phyloP scores from a whole-genome alignment of 1,284 basidiomycete genomes.

The Mycosarcoma mackinlayi region DNA sequence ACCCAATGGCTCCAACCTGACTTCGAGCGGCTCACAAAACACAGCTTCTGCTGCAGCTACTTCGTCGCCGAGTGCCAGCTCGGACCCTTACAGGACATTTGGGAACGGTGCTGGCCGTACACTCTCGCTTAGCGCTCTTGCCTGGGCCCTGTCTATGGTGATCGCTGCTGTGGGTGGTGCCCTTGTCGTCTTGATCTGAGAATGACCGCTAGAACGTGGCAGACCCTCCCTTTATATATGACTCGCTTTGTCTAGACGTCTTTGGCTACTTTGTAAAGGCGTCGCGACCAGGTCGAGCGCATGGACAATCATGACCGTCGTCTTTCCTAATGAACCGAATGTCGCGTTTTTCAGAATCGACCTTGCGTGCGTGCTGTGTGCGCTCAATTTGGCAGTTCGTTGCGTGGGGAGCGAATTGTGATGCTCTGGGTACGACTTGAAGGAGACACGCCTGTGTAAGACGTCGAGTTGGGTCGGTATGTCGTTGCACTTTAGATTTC shows the following conservation, averaged over 20 bases:
- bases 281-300: too few relatives aligned
- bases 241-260: too few relatives aligned
- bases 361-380: constrained; percentile 2
- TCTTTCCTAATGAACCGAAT: too few relatives aligned
- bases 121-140: constrained; percentile 10
- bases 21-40: constrained; percentile 34
- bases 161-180: constrained; percentile 25
- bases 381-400: not conserved
- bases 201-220: not conserved
- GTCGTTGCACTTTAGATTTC: not conserved
- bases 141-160: constrained; percentile 22
- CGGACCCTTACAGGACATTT: constrained; percentile 42
- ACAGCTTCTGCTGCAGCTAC: constrained; percentile 11
- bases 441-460: too few relatives aligned
- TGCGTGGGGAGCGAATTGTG: too few relatives aligned
- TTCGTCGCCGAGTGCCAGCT: constrained; percentile 24
- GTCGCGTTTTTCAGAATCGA: too few relatives aligned
- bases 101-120: constrained; percentile 13
- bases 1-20: constrained; percentile 52
- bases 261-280: too few relatives aligned
- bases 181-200: constrained; percentile 20
- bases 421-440: too few relatives aligned
- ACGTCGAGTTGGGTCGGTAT: too few relatives aligned
- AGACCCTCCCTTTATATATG: too few relatives aligned
- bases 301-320: too few relatives aligned